Percentiles rank a stretch among this genome's conserved stretches.
phyloP scores from a whole-genome alignment of 169 alveolate genomes.

The Cryptosporidium bovis region DNA sequence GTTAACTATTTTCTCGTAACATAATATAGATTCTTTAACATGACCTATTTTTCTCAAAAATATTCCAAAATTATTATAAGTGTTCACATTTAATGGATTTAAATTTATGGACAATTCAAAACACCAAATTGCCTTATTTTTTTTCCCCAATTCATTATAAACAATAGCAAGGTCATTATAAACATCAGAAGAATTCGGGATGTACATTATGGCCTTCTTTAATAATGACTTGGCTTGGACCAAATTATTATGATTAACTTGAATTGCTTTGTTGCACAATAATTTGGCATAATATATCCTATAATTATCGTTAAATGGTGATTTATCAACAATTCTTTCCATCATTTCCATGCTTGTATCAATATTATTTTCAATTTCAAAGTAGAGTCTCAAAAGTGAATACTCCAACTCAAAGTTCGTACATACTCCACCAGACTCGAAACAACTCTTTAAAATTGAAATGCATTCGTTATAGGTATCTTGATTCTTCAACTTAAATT shows the following conservation, averaged over 20 bases:
- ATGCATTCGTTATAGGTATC: slow-evolving; percentile 11
- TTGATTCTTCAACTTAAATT: background rate
- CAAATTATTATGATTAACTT: background rate
- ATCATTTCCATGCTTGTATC: slow-evolving; percentile 25
- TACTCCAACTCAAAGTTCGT: slow-evolving; percentile 25
- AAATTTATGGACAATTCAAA: slow-evolving; percentile 48
- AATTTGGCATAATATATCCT: slow-evolving; percentile 34
- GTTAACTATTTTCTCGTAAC: slow-evolving; percentile 25
- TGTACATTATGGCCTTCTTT: slow-evolving; percentile 39
- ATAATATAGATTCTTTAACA: slow-evolving; percentile 35
- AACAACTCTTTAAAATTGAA: slow-evolving; percentile 1
- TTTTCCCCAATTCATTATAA: slow-evolving; percentile 54
- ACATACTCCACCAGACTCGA: background rate
- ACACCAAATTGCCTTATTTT: slow-evolving; percentile 61
- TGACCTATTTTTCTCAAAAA: slow-evolving; percentile 30
- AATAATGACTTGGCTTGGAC: slow-evolving; percentile 1
- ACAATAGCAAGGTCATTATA: slow-evolving; percentile 40
- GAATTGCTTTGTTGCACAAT: slow-evolving; percentile 24
- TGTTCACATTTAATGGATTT: slow-evolving; percentile 27
- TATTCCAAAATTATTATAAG: slow-evolving; percentile 32
- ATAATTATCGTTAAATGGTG: slow-evolving; percentile 34
- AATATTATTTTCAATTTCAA: slow-evolving; percentile 28
- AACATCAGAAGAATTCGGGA: slow-evolving; percentile 53
- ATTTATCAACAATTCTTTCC: slow-evolving; percentile 26
- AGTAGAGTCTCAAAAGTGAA: slow-evolving; percentile 36